Evolutionary conservation across 495 filamentous ascomycete genomes (phyloP).

Genomic region (Penicillium angulare): DNA sequence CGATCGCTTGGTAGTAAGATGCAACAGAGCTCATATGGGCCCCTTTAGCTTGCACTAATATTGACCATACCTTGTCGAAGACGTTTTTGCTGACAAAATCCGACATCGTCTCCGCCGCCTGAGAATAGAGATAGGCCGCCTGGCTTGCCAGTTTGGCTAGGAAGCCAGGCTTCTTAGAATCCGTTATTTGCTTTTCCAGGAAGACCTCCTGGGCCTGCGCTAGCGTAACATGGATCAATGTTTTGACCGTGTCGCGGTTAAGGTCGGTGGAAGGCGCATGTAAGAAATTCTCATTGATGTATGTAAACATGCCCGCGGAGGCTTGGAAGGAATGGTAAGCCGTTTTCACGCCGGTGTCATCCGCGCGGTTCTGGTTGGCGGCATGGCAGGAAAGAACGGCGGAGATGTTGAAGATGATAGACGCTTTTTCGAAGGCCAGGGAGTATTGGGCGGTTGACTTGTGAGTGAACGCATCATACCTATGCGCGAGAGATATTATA

Average conservation of each 20-base stretch:
- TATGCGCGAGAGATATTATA: constrained; percentile 43
- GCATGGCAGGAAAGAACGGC: constrained; percentile 96
- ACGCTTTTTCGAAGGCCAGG: constrained; percentile 96
- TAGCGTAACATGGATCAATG: constrained; percentile 86
- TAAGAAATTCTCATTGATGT: constrained; percentile 98
- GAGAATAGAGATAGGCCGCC: constrained; percentile 80
- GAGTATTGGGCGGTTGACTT: constrained; percentile 95
- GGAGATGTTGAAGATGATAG: constrained; percentile 99
- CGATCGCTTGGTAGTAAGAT: constrained; percentile 91
- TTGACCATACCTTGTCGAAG: constrained; percentile 94
- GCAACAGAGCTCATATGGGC: constrained; percentile 81
- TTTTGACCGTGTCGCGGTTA: constrained; percentile 92
- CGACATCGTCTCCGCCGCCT: constrained; percentile 84
- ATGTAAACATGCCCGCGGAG: constrained; percentile 98
- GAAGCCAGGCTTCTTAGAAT: constrained; percentile 89
- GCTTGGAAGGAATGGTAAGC: constrained; percentile 99
- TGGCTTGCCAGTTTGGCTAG: constrained; percentile 92
- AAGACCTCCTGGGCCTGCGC: constrained; percentile 97
- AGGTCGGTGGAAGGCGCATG: constrained; percentile 94
- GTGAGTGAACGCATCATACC: constrained; percentile 98
- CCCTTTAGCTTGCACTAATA: constrained; percentile 83
- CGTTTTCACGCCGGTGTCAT: constrained; percentile 90
- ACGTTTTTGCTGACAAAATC: constrained; percentile 89
- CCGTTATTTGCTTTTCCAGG: constrained; percentile 90
- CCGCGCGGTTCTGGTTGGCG: constrained; percentile 85